phyloP scores from a whole-genome alignment of 2,329 filamentous ascomycete species.

The Fusarium cyanostomum region DNA sequence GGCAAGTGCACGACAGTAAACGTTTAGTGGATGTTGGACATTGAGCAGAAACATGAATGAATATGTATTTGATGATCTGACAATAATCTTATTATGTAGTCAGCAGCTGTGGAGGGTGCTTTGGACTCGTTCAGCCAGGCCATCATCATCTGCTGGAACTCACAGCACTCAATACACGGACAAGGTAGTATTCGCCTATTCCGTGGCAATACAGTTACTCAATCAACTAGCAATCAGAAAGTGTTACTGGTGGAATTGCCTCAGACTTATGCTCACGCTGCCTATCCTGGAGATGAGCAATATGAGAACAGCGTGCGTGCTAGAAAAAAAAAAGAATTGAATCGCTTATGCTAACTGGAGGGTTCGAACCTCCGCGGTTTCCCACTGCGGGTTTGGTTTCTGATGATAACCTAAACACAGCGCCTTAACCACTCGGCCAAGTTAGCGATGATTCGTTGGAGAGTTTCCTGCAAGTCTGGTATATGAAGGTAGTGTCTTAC shows the following conservation, averaged over 20 bases:
- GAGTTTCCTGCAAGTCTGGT: rapidly evolving
- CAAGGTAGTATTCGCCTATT: too few species aligned
- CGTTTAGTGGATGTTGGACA: slow-evolving; percentile 12
- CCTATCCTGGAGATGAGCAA: too few species aligned
- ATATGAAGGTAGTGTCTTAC: rapidly evolving
- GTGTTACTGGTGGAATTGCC: too few species aligned
- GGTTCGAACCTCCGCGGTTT: slow-evolving; percentile 41
- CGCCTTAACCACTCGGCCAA: slow-evolving; percentile 41
- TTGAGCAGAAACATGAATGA: slow-evolving; percentile 24
- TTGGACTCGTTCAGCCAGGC: too few species aligned
- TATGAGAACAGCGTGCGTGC: too few species aligned
- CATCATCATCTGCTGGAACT: too few species aligned
- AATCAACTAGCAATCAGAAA: too few species aligned
- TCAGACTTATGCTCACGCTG: too few species aligned
- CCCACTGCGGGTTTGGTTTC: slow-evolving; percentile 40
- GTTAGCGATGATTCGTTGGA: slow-evolving; percentile 31
- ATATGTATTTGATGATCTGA: slow-evolving; percentile 15
- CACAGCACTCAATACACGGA: too few species aligned
- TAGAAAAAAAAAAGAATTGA: slow-evolving; percentile 3
- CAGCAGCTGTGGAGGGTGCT: background rate
- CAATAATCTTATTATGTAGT: background rate
- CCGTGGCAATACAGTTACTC: too few species aligned
- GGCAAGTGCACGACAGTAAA: slow-evolving; percentile 39
- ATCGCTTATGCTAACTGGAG: slow-evolving; percentile 36
- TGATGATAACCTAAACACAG: slow-evolving; percentile 39